Percentiles rank a stretch among this genome's conserved stretches.
These are phyloP conservation scores for Epithele typhae DNA, from an alignment of 768 basidiomycete species.

Conservation along the genomic window DNA sequence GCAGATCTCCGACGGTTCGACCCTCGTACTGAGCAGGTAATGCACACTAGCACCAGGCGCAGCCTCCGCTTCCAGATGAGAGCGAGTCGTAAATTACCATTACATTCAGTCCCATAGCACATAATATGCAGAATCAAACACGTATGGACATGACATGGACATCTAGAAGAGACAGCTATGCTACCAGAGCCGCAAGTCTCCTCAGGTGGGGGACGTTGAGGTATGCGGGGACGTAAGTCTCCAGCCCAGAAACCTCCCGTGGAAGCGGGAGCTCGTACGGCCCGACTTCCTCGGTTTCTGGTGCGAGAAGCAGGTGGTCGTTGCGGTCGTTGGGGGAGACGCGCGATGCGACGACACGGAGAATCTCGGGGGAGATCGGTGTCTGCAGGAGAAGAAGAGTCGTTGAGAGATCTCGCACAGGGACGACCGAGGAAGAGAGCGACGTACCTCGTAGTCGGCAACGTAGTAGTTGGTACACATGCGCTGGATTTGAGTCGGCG, in stretches of 20 bases:
- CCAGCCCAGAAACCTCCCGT: slow-evolving; percentile 91
- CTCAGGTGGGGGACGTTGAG: slow-evolving; percentile 87
- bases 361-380: slow-evolving; percentile 95
- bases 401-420: slow-evolving; percentile 3
- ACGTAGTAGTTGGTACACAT: slow-evolving; percentile 99
- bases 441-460: slow-evolving; percentile 93
- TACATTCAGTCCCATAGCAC: slow-evolving; percentile 18
- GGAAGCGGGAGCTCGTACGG: slow-evolving; percentile 92
- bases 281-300: slow-evolving; percentile 96
- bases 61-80: not conserved
- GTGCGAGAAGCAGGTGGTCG: slow-evolving; percentile 92
- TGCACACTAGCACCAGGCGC: no score
- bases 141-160: slow-evolving; percentile 11
- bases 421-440: no score
- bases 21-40: slow-evolving; percentile 8
- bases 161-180: slow-evolving; percentile 34
- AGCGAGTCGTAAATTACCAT: slow-evolving; percentile 15
- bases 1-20: slow-evolving; percentile 52
- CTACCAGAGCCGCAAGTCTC: slow-evolving; percentile 81
- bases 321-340: slow-evolving; percentile 96
- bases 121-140: slow-evolving; percentile 13
- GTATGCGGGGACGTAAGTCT: slow-evolving; percentile 94
- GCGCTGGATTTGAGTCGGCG: slow-evolving; percentile 98
- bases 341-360: slow-evolving; percentile 92
- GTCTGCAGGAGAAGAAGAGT: slow-evolving; percentile 46